Percentiles rank a stretch among this genome's conserved stretches.
Evolutionary conservation across 1,139 yeast species (phyloP).

Genomic region (Blastobotrys illinoisensis): DNA sequence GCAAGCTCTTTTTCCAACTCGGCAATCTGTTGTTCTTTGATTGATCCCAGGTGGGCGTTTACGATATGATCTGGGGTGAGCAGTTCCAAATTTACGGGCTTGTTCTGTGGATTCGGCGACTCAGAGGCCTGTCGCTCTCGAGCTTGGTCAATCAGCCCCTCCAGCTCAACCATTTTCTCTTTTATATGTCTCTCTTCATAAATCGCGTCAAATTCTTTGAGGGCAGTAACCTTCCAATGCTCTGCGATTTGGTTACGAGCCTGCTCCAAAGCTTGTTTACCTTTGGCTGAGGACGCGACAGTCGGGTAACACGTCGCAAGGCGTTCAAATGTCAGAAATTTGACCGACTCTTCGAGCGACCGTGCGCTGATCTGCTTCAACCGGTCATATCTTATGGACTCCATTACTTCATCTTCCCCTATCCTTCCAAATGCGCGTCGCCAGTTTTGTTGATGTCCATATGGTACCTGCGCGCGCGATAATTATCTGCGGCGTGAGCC

Average conservation of each 20-base stretch:
- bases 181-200: slow-evolving; percentile 58
- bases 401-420: slow-evolving; percentile 2
- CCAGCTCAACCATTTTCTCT: slow-evolving; percentile 56
- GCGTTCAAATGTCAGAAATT: slow-evolving; percentile 55
- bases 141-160: slow-evolving; percentile 54
- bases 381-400: slow-evolving; percentile 46
- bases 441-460: background rate
- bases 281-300: slow-evolving; percentile 44
- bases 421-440: background rate
- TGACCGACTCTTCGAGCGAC: slow-evolving; percentile 64
- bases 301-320: slow-evolving; percentile 63
- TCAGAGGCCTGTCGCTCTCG: slow-evolving; percentile 24
- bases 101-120: slow-evolving; percentile 15
- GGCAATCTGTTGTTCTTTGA: slow-evolving; percentile 22
- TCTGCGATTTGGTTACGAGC: slow-evolving; percentile 58
- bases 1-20: slow-evolving; percentile 21
- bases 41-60: slow-evolving; percentile 27
- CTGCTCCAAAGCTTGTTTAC: slow-evolving; percentile 46
- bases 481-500: background rate
- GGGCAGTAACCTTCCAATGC: slow-evolving; percentile 55
- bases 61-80: slow-evolving; percentile 31
- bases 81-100: slow-evolving; percentile 26
- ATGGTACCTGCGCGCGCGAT: background rate
- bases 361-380: slow-evolving; percentile 53
- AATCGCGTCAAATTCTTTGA: slow-evolving; percentile 60